Evolutionary conservation across 2,329 filamentous ascomycete species (phyloP), one percentile per base, ranked within the genome.

Genomic region (Penicillium sp.): DNA sequence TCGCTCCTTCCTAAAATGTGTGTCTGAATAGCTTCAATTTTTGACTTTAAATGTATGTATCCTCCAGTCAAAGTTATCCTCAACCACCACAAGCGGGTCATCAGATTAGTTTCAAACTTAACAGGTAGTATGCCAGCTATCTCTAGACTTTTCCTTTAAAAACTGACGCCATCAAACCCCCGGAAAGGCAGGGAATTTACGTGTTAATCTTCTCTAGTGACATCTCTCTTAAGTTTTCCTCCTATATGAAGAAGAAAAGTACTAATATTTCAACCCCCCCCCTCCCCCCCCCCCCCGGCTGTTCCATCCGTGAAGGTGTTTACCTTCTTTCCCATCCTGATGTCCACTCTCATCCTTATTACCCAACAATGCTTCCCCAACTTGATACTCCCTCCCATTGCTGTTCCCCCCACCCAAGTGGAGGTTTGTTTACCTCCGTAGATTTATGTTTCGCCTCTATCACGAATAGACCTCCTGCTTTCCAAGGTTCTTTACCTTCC

Each of bases 91-190:
- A 29, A 35, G n/a, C 6, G 1, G 2, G 7, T 42, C 0, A 6
- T 19, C 27, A 6, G 1, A 43, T 45, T 25, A 1, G 0, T 13
- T 15, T 25, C 0, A 43, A 35, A 27, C 10, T 45, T 10, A 1
- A 2, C 1, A 15, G 1, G 15, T 2, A 19, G 1, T 0, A 8
- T 12, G 4, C 9, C 2, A 1, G 4, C 1, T 3, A 0, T 9
- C 5, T 6, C 2, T 15, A 52, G 10, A 25, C 12, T 1, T 7
- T 7, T 6, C 2, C 1, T 10, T 7, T 13, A 15, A 13, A 19
- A 6, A 27, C 7, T 35, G 1, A 27, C 9, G 1, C 10, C n/a
- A 6, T 23, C 6, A 52, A 0, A 2, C 8, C 5, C 0, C 4
- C 15, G 1, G 13, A 1, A 31, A 31, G 27, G 13, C 2, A 6